Percentiles rank a stretch among this genome's conserved stretches.
These are phyloP conservation scores for Phyllosticta paracitricarpa DNA, from an alignment of 2,329 filamentous ascomycete species.

Conservation along the genomic window DNA sequence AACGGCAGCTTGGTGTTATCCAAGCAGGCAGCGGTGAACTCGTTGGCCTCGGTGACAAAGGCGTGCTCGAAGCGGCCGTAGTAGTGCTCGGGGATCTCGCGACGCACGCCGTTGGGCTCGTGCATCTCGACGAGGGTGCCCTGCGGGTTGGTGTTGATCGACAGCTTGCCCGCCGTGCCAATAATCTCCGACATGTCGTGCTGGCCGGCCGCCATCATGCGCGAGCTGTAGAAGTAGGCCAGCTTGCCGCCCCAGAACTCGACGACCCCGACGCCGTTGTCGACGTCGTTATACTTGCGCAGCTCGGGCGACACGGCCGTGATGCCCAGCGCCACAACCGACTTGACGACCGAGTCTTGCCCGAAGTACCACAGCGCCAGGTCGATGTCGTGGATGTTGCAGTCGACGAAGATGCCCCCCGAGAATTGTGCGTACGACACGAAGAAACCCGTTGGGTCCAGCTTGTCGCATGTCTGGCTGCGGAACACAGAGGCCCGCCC, in stretches of 20 bases:
- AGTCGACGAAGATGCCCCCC: conserved; percentile 63
- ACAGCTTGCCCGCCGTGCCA: conserved; percentile 54
- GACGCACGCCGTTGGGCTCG: conserved; percentile 43
- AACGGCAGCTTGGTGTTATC: conserved; percentile 47
- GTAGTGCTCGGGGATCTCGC: conserved; percentile 52
- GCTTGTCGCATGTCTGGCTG: conserved; percentile 58
- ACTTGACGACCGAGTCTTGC: conserved; percentile 44
- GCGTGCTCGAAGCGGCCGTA: conserved; percentile 54
- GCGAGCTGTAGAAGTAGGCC: conserved; percentile 52
- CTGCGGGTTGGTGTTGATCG: conserved; percentile 49
- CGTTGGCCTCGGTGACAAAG: conserved; percentile 53
- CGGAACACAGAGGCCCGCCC: conserved; percentile 52
- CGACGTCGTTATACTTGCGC: conserved; percentile 47
- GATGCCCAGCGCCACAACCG: conserved; percentile 46
- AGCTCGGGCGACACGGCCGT: conserved; percentile 51
- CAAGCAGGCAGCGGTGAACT: conserved; percentile 51
- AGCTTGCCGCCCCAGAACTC: conserved; percentile 57
- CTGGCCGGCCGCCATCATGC: conserved; percentile 61
- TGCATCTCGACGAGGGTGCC: conserved; percentile 47
- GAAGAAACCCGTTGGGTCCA: conserved; percentile 57
- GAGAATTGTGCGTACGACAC: conserved; percentile 55
- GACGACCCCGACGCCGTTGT: conserved; percentile 54
- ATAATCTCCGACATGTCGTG: conserved; percentile 59
- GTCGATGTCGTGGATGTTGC: conserved; percentile 61
- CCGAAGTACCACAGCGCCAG: conserved; percentile 56